phyloP scores from a whole-genome alignment of 2,329 filamentous ascomycete genomes.

The Hawksworthiomyces lignivorus region DNA sequence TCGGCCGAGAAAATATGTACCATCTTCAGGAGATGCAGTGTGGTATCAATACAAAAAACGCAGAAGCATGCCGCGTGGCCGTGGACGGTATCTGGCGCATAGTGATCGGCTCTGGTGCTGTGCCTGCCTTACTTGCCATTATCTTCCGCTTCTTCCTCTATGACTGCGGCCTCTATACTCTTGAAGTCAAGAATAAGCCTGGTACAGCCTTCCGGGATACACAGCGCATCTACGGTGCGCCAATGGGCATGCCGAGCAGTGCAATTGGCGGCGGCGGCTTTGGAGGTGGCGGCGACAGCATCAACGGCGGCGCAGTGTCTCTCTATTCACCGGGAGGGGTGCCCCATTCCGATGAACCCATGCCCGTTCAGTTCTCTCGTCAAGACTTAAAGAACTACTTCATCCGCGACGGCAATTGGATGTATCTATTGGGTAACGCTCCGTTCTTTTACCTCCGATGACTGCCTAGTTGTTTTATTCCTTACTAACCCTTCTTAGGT shows the following conservation, averaged over 20 bases:
- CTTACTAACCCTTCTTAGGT: slow-evolving; percentile 16
- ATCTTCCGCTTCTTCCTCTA: slow-evolving; percentile 60
- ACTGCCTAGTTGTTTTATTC: slow-evolving; percentile 18
- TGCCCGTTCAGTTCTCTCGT: slow-evolving; percentile 41
- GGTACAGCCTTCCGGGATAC: slow-evolving; percentile 52
- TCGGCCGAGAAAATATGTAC: slow-evolving; percentile 35
- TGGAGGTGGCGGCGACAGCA: neutral
- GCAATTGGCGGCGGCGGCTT: neutral
- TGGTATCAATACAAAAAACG: slow-evolving; percentile 36
- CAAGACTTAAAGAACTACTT: slow-evolving; percentile 44
- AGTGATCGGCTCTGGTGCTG: slow-evolving; percentile 56
- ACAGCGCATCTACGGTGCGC: slow-evolving; percentile 47
- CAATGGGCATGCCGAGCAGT: slow-evolving; percentile 20
- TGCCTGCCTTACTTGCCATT: slow-evolving; percentile 56
- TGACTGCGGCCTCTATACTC: slow-evolving; percentile 57
- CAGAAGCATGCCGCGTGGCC: slow-evolving; percentile 36
- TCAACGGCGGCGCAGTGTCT: slow-evolving; percentile 19
- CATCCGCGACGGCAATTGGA: slow-evolving; percentile 39
- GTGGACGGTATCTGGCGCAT: slow-evolving; percentile 60
- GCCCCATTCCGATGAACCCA: slow-evolving; percentile 21
- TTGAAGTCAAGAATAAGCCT: slow-evolving; percentile 57
- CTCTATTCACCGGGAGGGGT: slow-evolving; percentile 23
- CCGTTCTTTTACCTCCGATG: neutral
- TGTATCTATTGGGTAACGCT: slow-evolving; percentile 33
- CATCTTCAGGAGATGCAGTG: slow-evolving; percentile 38